Evolutionary conservation across 2,329 filamentous ascomycete species (phyloP), one percentile per base, ranked within the genome.

Genomic region (Penicillium sp.): DNA sequence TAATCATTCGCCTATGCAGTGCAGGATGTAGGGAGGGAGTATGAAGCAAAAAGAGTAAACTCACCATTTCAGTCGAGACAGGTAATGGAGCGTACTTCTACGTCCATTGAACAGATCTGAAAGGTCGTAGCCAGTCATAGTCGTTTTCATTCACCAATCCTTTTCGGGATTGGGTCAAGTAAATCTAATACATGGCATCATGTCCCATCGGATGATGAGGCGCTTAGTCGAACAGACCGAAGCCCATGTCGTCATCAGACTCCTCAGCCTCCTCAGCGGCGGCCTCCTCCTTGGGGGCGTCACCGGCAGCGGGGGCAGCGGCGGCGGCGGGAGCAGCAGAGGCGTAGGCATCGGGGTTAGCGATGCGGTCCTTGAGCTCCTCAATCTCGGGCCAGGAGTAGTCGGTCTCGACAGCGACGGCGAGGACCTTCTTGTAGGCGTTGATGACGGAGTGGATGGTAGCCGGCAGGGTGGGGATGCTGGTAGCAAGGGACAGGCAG

Each of bases 301-400:
- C 79, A 58, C 78, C 76, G 58, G 76, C 78, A 56, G 76, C 75
- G 44, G 77, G 73, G 48, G 78, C 77, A 51, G 84, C 79, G 54
- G 80, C 81, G 52, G 86, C 87, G 61, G 74, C 84, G 53, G 93
- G 90, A 63, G 88, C 90, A 63, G 92, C 81, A 45, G 90, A 76
- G 62, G 93, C 94, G 77, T 97, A 99, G 51, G 90, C 90, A 51
- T 99, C 94, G 67, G 95, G 95, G 86, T 99, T 97, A 80, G 90
- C 90, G 71, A 99, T 96, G 76, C 94, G 91, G 82, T 99, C 94
- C 89, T 99, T 99, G 81, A 99, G 88, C 80, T 96, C 84, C 72
- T 95, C 86, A 72, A 99, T 96, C 79, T 90, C 90, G 70, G 92
- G 86, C 93, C 94, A 99, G 79, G 85, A 87, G 84, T 87, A 88